A percentile compares a stretch with the other conserved stretches of the same genome.
Conservation (phyloP, 305 asterid species). For the Fraxinus latifolia region DNA sequence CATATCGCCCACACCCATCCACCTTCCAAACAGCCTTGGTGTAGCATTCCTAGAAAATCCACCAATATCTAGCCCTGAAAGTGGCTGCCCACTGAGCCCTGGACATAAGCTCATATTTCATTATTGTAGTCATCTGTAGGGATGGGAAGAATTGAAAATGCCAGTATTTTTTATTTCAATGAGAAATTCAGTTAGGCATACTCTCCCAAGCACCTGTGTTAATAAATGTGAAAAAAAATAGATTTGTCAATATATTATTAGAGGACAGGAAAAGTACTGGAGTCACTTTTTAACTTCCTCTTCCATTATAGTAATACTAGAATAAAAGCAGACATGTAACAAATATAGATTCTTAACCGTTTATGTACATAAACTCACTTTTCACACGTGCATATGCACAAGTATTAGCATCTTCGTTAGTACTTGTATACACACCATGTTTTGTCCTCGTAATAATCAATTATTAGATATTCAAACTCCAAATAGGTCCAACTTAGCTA, state of each 20-base stretch:
- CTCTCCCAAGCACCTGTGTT: not conserved
- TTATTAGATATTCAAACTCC: not conserved
- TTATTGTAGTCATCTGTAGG: not conserved
- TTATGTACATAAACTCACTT: not conserved
- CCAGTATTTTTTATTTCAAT: not conserved
- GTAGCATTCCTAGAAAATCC: too few relatives aligned
- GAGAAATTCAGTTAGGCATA: too few relatives aligned
- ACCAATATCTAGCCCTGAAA: too few relatives aligned
- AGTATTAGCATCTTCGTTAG: not conserved
- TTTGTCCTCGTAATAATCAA: not conserved
- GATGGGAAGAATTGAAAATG: not conserved
- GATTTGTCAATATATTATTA: not conserved
- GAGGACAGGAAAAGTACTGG: not conserved
- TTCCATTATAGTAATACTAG: not conserved
- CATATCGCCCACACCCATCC: too few relatives aligned
- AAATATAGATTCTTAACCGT: too few relatives aligned
- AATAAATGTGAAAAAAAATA: not conserved
- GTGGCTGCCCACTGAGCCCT: too few relatives aligned
- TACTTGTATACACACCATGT: not conserved
- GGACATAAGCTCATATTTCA: too few relatives aligned
- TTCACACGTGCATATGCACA: not conserved
- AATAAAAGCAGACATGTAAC: not conserved
- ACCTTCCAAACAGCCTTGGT: too few relatives aligned
- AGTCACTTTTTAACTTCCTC: not conserved
- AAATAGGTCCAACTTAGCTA: not conserved